These are phyloP conservation scores for Cladosporium oxysporum DNA, from an alignment of 2,329 filamentous ascomycete species.

Conservation along the genomic window DNA sequence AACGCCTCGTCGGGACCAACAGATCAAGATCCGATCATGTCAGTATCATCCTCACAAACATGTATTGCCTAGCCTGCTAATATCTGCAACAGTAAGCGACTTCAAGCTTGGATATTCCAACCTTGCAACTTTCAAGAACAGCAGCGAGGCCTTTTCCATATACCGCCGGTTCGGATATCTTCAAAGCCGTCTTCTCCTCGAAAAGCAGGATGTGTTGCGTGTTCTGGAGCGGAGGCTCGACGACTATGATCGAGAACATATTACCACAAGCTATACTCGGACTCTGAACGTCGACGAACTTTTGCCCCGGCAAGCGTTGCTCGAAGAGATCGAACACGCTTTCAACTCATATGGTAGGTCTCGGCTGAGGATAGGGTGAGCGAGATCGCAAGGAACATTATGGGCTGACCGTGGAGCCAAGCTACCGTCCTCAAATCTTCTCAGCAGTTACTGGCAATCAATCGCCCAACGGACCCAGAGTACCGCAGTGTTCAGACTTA, in stretches of 20 bases:
- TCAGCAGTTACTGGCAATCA: not conserved
- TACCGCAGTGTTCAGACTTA: slow-evolving; percentile 5
- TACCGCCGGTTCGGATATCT: slow-evolving; percentile 47
- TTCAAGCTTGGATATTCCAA: slow-evolving; percentile 38
- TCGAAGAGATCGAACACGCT: slow-evolving; percentile 17
- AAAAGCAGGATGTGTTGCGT: slow-evolving; percentile 35
- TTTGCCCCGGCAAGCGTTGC: not conserved
- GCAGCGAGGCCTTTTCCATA: slow-evolving; percentile 46
- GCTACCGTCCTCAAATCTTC: slow-evolving; percentile 3
- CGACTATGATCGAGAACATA: not conserved
- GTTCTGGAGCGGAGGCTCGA: slow-evolving; percentile 28
- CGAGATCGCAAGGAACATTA: not conserved
- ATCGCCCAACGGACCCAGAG: not conserved
- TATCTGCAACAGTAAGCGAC: not conserved
- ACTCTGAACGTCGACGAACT: slow-evolving; percentile 23
- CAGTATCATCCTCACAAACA: not conserved
- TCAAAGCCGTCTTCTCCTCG: slow-evolving; percentile 41
- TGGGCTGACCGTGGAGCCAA: not conserved
- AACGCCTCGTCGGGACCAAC: not conserved
- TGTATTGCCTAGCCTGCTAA: not conserved
- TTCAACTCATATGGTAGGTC: slow-evolving; percentile 22
- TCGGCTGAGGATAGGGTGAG: not conserved
- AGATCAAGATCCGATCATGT: slow-evolving; percentile 9
- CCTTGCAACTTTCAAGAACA: slow-evolving; percentile 42
- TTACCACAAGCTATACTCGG: not conserved